A percentile compares a stretch with the other conserved stretches of the same genome.
Conservation (phyloP, 2,329 filamentous ascomycete species). For the Fusarium mangiferae region DNA sequence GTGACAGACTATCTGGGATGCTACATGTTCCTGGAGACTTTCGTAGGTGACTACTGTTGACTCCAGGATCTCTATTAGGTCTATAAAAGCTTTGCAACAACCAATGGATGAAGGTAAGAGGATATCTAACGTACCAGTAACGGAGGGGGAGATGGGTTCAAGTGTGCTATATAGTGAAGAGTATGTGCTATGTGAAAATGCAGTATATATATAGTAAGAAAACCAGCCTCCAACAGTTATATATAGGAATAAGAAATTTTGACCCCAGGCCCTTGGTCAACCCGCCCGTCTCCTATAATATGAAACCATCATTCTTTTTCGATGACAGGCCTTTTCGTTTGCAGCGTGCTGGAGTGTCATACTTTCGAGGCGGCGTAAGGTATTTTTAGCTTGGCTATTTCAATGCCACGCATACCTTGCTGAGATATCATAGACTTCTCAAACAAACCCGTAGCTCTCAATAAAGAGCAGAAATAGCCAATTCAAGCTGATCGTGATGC, state of each 20-base stretch:
- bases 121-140: background rate
- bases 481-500: background rate
- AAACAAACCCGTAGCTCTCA: background rate
- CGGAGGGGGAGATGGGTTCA: background rate
- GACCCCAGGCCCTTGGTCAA: background rate
- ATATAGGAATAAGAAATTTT: background rate
- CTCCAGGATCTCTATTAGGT: background rate
- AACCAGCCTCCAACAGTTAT: background rate
- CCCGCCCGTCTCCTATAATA: too few relatives aligned
- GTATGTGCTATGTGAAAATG: background rate
- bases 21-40: background rate
- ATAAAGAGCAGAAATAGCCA: background rate
- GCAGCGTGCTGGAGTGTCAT: background rate
- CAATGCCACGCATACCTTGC: too few relatives aligned
- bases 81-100: background rate
- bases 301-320: background rate
- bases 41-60: background rate
- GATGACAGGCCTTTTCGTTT: rapidly evolving
- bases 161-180: background rate
- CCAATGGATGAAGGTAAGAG: background rate
- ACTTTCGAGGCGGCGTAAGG: background rate
- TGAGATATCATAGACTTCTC: background rate
- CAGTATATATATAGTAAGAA: background rate
- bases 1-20: too few relatives aligned
- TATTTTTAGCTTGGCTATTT: background rate